Conservation (phyloP, 2,329 filamentous ascomycete genomes). For the Colletotrichum gloeosporioides region DNA sequence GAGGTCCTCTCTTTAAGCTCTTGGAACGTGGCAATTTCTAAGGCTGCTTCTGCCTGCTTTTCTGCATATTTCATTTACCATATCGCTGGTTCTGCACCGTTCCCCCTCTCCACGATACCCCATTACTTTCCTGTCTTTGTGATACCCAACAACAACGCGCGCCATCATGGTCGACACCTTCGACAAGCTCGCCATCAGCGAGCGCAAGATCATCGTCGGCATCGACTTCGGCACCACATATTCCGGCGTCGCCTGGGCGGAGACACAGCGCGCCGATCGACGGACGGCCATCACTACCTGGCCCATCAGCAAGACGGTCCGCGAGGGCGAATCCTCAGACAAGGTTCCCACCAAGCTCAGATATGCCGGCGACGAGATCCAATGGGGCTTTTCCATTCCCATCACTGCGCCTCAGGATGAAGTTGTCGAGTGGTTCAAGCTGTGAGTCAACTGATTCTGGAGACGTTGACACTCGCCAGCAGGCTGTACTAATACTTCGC, state of each 20-base stretch:
- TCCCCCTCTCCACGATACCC: not conserved
- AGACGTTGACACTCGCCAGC: not conserved
- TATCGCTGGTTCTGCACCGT: not conserved
- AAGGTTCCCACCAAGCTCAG: conserved; percentile 57
- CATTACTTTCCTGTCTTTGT: not conserved
- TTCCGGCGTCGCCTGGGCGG: conserved; percentile 59
- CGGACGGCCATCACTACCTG: conserved; percentile 48
- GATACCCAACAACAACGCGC: not conserved
- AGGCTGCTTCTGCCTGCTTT: not conserved
- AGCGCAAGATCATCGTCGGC: conserved; percentile 53
- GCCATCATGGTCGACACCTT: conserved; percentile 35
- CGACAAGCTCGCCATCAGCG: conserved; percentile 35
- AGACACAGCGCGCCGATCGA: conserved; percentile 46
- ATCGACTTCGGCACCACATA: conserved; percentile 65
- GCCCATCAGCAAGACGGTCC: conserved; percentile 43
- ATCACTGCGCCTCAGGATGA: conserved; percentile 41
- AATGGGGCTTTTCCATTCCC: conserved; percentile 58
- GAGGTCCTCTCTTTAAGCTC: not conserved
- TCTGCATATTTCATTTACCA: not conserved
- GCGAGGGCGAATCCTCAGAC: conserved; percentile 41
- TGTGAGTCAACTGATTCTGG: conserved; percentile 39
- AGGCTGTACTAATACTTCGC: not conserved
- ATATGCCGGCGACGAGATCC: conserved; percentile 43
- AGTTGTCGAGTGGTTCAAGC: conserved; percentile 54
- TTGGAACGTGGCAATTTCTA: not conserved